phyloP scores from a whole-genome alignment of 768 basidiomycete genomes.

The Clavulina sp. region DNA sequence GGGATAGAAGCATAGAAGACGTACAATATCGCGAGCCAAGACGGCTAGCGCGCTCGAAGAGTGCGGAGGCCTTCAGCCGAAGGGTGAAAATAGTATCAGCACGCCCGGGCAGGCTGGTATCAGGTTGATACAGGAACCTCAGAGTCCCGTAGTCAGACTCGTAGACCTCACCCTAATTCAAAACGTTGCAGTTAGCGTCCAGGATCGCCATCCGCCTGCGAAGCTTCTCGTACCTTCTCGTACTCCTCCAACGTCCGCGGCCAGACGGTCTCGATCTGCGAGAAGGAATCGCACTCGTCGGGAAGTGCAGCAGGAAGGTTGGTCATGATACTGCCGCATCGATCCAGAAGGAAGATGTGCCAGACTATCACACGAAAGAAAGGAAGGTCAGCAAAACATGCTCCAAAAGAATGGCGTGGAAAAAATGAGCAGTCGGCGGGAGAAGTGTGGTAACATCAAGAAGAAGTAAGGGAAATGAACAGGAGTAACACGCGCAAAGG shows the following conservation, averaged over 20 bases:
- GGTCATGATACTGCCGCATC: neutral
- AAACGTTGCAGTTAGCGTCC: neutral
- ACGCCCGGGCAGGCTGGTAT: neutral
- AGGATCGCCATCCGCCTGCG: neutral
- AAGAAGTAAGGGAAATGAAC: neutral
- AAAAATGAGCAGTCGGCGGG: too few relatives aligned
- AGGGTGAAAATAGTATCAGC: conserved; percentile 3
- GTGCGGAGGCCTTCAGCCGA: conserved; percentile 1
- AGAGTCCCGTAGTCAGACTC: conserved; percentile 1
- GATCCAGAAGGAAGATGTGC: conserved; percentile 2
- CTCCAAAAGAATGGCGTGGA: too few relatives aligned
- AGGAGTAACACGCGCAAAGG: neutral
- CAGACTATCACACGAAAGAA: neutral
- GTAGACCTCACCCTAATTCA: neutral
- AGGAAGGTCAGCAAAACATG: too few relatives aligned
- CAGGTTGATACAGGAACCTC: neutral
- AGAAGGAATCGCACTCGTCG: conserved; percentile 5
- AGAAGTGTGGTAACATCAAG: neutral
- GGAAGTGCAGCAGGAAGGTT: conserved; percentile 2
- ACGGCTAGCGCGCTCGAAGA: conserved; percentile 2
- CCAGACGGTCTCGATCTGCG: conserved; percentile 10
- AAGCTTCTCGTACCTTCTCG: conserved; percentile 3
- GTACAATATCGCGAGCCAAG: neutral
- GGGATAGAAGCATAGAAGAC: neutral
- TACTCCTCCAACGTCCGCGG: conserved; percentile 10